These are phyloP conservation scores for Solanum hybrid DNA, from an alignment of 305 asterid species.

Conservation along the genomic window DNA sequence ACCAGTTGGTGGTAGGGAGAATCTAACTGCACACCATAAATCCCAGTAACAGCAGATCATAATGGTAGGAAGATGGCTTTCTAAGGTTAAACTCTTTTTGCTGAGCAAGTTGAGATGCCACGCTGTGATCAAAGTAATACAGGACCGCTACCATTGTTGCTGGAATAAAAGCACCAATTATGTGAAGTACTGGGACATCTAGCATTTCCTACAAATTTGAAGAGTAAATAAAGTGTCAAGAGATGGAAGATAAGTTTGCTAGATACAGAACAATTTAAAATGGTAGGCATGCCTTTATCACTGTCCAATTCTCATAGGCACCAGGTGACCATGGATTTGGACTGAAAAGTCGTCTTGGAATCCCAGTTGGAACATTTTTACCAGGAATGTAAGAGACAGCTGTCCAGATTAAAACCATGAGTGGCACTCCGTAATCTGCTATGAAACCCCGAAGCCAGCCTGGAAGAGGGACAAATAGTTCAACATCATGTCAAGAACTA, in stretches of 20 bases:
- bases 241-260: background rate
- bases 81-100: slow-evolving; percentile 25
- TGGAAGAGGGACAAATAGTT: background rate
- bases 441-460: slow-evolving; percentile 17
- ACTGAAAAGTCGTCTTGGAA: slow-evolving; percentile 19
- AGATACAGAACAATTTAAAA: background rate
- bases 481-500: background rate
- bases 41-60: slow-evolving; percentile 20
- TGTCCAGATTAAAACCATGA: slow-evolving; percentile 24
- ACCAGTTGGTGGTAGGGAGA: background rate
- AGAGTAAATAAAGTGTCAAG: background rate
- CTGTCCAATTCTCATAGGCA: slow-evolving; percentile 23
- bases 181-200: slow-evolving; percentile 10
- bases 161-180: slow-evolving; percentile 22
- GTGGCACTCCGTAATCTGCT: slow-evolving; percentile 25
- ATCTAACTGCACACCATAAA: slow-evolving; percentile 14
- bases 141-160: slow-evolving; percentile 23
- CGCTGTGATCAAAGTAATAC: slow-evolving; percentile 25
- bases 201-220: slow-evolving; percentile 22
- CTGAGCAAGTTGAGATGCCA: slow-evolving; percentile 29
- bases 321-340: slow-evolving; percentile 27
- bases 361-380: slow-evolving; percentile 15
- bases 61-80: slow-evolving; percentile 23
- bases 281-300: slow-evolving; percentile 12
- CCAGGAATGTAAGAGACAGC: slow-evolving; percentile 17